Conservation (phyloP, 768 basidiomycete genomes). For the Hypsizygus marmoreus region DNA sequence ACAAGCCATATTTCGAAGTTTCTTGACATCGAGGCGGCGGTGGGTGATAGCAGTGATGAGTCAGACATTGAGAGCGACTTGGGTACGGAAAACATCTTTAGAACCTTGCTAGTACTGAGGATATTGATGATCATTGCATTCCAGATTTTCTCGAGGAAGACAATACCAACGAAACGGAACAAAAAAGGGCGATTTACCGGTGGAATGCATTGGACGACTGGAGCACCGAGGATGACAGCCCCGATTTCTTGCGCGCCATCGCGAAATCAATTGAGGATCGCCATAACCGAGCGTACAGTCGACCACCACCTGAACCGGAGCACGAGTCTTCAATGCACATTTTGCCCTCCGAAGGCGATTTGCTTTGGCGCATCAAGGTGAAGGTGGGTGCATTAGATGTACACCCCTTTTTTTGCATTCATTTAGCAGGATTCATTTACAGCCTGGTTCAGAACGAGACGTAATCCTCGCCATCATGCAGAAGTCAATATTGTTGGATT, state of each 20-base stretch:
- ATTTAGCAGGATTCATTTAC: background rate
- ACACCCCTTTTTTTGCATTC: background rate
- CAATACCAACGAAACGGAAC: too few relatives aligned
- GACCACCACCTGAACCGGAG: background rate
- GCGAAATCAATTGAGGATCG: background rate
- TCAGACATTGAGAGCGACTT: background rate
- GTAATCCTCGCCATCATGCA: background rate
- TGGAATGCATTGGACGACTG: constrained; percentile 1
- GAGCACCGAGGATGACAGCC: too few relatives aligned
- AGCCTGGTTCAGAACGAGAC: background rate
- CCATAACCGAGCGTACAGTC: background rate
- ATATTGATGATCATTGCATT: background rate
- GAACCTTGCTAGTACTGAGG: background rate
- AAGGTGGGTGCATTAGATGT: background rate
- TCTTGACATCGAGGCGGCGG: background rate
- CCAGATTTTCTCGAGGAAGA: background rate
- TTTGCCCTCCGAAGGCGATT: background rate
- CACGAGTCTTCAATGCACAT: too few relatives aligned
- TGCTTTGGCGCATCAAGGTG: background rate
- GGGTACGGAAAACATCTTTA: background rate
- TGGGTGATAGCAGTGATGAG: background rate
- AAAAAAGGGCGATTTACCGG: background rate
- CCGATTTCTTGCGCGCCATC: background rate
- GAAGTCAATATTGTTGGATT: background rate
- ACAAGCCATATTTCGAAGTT: too few relatives aligned